Percentiles rank a stretch among this genome's conserved stretches.
Conservation (phyloP, 257 asterid species). For the Eustoma russellianum region DNA sequence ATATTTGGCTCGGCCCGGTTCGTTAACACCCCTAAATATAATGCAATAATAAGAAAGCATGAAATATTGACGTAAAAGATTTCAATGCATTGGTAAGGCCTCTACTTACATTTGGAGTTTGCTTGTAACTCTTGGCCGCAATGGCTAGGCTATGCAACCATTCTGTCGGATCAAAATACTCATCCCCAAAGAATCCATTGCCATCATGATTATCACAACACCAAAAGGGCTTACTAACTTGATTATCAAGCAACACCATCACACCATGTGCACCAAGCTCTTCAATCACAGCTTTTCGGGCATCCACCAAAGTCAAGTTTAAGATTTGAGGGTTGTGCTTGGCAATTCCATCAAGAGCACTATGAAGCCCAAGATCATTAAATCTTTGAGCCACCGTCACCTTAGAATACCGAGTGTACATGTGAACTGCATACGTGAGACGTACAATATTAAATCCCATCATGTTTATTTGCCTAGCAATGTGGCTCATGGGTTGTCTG, state of each 20-base stretch:
- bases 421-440: conserved; percentile 52
- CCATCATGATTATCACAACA: conserved; percentile 54
- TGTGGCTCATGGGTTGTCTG: conserved; percentile 24
- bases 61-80: too few relatives aligned
- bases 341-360: conserved; percentile 24
- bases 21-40: background rate
- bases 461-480: conserved; percentile 11
- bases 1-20: too few relatives aligned
- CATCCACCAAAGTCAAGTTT: conserved; percentile 29
- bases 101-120: conserved; percentile 30
- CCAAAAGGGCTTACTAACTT: conserved; percentile 61
- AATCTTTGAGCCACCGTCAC: conserved; percentile 24
- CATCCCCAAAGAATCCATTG: conserved; percentile 68
- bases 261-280: conserved; percentile 26
- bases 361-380: conserved; percentile 17
- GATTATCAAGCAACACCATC: conserved; percentile 66
- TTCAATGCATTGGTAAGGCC: too few relatives aligned
- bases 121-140: conserved; percentile 31
- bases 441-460: conserved; percentile 73
- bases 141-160: conserved; percentile 44
- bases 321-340: conserved; percentile 29
- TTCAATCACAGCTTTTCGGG: conserved; percentile 40
- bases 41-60: background rate
- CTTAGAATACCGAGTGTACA: conserved; percentile 35
- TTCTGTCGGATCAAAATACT: conserved; percentile 43